These are phyloP conservation scores for Ophiostoma ips DNA, from an alignment of 2,329 filamentous ascomycete genomes.

Conservation along the genomic window DNA sequence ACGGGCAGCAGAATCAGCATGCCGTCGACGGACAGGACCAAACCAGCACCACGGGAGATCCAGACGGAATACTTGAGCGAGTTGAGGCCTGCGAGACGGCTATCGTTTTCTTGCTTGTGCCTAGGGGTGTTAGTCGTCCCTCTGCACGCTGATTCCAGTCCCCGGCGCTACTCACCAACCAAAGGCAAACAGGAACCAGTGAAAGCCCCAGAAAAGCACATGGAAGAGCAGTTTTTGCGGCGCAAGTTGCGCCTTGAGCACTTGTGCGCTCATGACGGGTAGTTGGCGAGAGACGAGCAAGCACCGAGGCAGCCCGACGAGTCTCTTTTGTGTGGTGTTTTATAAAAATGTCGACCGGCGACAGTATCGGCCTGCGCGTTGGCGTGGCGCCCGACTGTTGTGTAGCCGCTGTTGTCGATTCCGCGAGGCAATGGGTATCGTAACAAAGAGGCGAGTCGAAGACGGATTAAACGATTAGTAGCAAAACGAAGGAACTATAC, in stretches of 20 bases:
- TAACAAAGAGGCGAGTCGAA: background rate
- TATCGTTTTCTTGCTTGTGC: conserved; percentile 58
- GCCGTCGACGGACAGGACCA: conserved; percentile 71
- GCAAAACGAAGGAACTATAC: conserved; percentile 20
- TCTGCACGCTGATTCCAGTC: conserved; percentile 25
- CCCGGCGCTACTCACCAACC: conserved; percentile 47
- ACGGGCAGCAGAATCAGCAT: conserved; percentile 86
- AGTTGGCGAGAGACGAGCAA: too few species aligned
- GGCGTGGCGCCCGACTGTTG: background rate
- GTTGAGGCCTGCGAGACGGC: conserved; percentile 63
- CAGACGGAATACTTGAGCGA: conserved; percentile 77
- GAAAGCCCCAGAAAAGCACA: conserved; percentile 64
- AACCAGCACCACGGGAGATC: conserved; percentile 85
- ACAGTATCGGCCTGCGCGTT: conserved; percentile 19
- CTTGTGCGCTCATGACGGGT: conserved; percentile 26
- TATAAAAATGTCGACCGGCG: conserved; percentile 43
- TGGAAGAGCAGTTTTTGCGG: conserved; percentile 65
- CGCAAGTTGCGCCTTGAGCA: conserved; percentile 52
- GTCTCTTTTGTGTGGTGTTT: conserved; percentile 10
- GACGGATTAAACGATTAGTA: conserved; percentile 8
- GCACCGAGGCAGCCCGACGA: background rate
- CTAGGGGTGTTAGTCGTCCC: conserved; percentile 14
- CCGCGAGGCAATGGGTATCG: background rate
- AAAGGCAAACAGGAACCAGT: conserved; percentile 64
- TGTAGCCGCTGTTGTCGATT: background rate